phyloP scores from a whole-genome alignment of 2,329 filamentous ascomycete species.

The Fusarium sp. region DNA sequence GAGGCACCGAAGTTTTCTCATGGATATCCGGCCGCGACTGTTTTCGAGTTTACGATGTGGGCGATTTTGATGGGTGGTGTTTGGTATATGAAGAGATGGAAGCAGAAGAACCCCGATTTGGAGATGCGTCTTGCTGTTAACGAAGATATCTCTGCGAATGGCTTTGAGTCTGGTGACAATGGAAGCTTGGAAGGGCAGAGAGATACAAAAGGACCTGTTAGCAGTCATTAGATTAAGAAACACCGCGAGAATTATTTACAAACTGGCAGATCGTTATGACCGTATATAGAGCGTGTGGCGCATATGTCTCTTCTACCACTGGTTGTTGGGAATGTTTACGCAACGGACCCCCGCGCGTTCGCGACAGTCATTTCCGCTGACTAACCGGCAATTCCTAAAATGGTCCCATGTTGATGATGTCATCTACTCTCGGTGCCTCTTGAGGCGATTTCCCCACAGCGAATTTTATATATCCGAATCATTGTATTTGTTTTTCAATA shows the following conservation, averaged over 20 bases:
- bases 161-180: background rate
- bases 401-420: background rate
- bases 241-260: background rate
- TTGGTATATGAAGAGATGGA: constrained; percentile 11
- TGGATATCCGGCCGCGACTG: background rate
- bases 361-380: background rate
- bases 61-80: constrained; percentile 9
- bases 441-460: background rate
- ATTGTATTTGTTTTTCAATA: background rate
- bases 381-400: background rate
- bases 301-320: background rate
- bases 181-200: background rate
- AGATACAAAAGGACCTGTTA: background rate
- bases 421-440: background rate
- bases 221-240: background rate
- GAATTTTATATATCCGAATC: background rate
- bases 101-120: rapidly evolving
- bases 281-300: background rate
- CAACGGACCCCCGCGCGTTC: too few species aligned
- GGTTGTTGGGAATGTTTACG: background rate
- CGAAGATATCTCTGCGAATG: background rate
- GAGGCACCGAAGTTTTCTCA: background rate
- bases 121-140: background rate
- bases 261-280: rapidly evolving
- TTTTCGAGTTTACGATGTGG: constrained; percentile 3